Base-by-base conservation (phyloP, 1,284 basidiomycete species). In the Malassezia psittaci region DNA sequence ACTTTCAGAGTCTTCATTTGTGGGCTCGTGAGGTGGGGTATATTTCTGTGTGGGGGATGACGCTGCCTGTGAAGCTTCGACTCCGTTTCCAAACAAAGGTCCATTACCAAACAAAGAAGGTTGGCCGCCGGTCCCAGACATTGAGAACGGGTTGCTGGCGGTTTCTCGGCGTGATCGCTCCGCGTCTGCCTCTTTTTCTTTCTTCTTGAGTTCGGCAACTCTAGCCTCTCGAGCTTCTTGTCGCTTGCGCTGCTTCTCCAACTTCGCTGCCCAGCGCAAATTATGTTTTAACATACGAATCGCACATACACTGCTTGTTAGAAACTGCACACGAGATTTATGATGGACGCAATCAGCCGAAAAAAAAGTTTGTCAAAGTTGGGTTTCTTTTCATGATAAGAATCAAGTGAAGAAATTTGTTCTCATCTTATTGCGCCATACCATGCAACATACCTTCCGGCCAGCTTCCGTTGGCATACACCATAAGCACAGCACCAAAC, bases 321-420 rank as follows among this genome's bases (percentile, higher is more conserved):
- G 48, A 29, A 29, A 29, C 24, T 29, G 24, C 24, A 29, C 24
- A 10, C 36, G 29, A 16, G 41, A 42, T 32, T 24, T 48, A 34
- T 19, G 50, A 8, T 11, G 45, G 42, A 24, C 37, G 24, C 50
- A 37, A 9, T 54, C 52, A 60, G 52, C 15, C 35, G 12, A 48
- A 18, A 39, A 18, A 44, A 52, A 55, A 52, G 37, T 54, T 70
- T 66, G 71, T 74, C 69, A 74, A 74, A 72, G 65, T 61, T 61
- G 52, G 59, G 21, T 53, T 59, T 61, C 42, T 57, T 74, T 74
- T 71, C 71, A 67, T 61, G 52, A 49, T 54, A 51, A 58, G 7
- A 52, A 46, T 74, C 71, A 74, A 74, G 69, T 74, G 71, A 74
- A 74, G 71, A 74, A 72, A 74, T 72, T 68, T 56, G 29, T 48